Evolutionary conservation across 495 filamentous ascomycete species (phyloP), one percentile per base, ranked within the genome.

Genomic region (Hypoxylon trugodes): DNA sequence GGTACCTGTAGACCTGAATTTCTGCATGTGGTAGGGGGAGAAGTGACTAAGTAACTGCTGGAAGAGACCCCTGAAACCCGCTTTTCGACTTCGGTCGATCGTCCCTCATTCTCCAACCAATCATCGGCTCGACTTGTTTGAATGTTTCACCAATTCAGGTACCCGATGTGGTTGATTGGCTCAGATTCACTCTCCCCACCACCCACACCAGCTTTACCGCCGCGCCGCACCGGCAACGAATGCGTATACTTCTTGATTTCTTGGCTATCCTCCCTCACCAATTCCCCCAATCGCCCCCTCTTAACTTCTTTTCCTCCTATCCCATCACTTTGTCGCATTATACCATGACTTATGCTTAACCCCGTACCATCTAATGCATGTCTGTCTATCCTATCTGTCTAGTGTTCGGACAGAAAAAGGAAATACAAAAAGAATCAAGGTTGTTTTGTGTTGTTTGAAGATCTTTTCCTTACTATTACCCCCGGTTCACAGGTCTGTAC

Each of bases 121-220:
- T 67, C 47, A 47, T 19, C 47, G 46, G 46, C 19, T 37, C 6
- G 19, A 57, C 30, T 3, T 28, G 63, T 21, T 38, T 52, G 46
- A 40, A 33, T 9, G 58, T 61, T 67, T 67, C 64, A 61, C 64
- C 52, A 59, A 61, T 67, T 67, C 64, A 67, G 64, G 64, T 67
- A 67, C 64, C 52, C 45, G 46, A 61, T 37, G 15, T 35, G 47
- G 18, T n/a, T 67, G 58, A 67, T 67, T 61, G 64, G 64, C 28
- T 48, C 19, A 32, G 50, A 32, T 56, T 50, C 33, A 24, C 46
- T 60, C 7, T 41, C 53, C 59, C 36, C 51, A 47, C 55, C 32
- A 65, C 61, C 54, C 38, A 42, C 33, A 25, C 42, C 47, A 54
- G 42, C 53, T 61, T 61, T 67, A 52, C 64, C 64, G 58, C 64